Conservation (phyloP, 2,329 filamentous ascomycete genomes). For the Hymenoscyphus fraxineus region DNA sequence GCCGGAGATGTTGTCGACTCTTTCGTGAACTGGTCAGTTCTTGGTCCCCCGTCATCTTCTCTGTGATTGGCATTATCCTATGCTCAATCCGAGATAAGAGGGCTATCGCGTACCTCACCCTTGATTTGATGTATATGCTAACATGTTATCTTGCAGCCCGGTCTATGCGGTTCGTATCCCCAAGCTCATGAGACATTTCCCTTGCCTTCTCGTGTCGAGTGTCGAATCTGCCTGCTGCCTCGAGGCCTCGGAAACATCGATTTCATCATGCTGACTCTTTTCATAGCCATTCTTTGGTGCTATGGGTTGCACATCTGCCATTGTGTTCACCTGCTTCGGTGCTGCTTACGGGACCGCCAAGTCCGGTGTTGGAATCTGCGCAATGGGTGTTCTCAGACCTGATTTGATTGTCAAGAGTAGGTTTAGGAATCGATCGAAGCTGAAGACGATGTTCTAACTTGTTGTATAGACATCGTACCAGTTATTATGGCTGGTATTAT, state of each 20-base stretch:
- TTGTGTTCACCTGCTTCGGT: conserved; percentile 94
- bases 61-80: conserved; percentile 27
- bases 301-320: conserved; percentile 93
- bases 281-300: conserved; percentile 83
- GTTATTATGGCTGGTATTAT: conserved; percentile 99
- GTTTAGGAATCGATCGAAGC: conserved; percentile 34
- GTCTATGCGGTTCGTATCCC: conserved; percentile 91
- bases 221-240: conserved; percentile 7
- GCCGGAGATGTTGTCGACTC: conserved; percentile 52
- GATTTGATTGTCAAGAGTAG: conserved; percentile 99
- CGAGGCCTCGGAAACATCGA: conserved; percentile 13
- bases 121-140: conserved; percentile 38
- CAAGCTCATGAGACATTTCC: conserved; percentile 17
- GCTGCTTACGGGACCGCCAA: conserved; percentile 98
- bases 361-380: conserved; percentile 96
- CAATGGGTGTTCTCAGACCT: conserved; percentile 96
- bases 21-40: conserved; percentile 60
- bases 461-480: conserved; percentile 81
- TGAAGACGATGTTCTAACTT: conserved; percentile 18
- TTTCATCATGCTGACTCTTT: conserved; percentile 30
- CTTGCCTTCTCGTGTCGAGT: conserved; percentile 13
- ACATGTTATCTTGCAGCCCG: conserved; percentile 60
- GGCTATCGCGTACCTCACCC: conserved; percentile 4
- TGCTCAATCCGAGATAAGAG: not conserved
- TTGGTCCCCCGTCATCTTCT: conserved; percentile 32